Conservation (phyloP, 805 yeast genomes). For the Candida silvicultrix region DNA sequence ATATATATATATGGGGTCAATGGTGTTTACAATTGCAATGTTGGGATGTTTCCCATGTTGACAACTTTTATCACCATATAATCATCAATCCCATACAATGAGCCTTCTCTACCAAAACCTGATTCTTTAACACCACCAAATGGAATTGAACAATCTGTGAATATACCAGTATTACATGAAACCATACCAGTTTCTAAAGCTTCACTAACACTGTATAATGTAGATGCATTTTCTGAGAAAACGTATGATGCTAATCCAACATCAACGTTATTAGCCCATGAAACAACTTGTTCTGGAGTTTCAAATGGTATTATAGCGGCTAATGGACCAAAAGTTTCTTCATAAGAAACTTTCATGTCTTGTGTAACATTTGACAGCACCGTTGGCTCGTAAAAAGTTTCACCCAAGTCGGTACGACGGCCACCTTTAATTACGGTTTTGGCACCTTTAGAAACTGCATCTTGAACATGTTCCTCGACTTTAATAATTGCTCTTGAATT, state of each 20-base stretch:
- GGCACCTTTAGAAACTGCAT: slow-evolving; percentile 53
- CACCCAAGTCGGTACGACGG: slow-evolving; percentile 40
- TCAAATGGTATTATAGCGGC: slow-evolving; percentile 51
- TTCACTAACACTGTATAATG: slow-evolving; percentile 46
- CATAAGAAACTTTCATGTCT: slow-evolving; percentile 42
- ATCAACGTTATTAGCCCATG: slow-evolving; percentile 46
- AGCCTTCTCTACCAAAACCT: slow-evolving; percentile 70
- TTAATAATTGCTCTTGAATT: slow-evolving; percentile 44
- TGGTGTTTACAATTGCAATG: slow-evolving; percentile 2
- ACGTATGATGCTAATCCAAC: slow-evolving; percentile 58
- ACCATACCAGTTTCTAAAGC: slow-evolving; percentile 63
- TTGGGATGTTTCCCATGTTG: slow-evolving; percentile 34
- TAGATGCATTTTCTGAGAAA: slow-evolving; percentile 45
- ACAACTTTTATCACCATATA: slow-evolving; percentile 47
- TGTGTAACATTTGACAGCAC: slow-evolving; percentile 45
- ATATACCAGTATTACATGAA: slow-evolving; percentile 51
- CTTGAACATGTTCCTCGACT: slow-evolving; percentile 46
- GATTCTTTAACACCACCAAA: slow-evolving; percentile 61
- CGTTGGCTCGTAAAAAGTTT: slow-evolving; percentile 48
- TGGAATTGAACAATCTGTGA: slow-evolving; percentile 51
- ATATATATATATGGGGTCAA: too few relatives aligned
- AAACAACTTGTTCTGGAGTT: slow-evolving; percentile 46
- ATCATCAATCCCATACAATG: slow-evolving; percentile 56
- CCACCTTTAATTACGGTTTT: slow-evolving; percentile 46
- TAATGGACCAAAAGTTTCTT: slow-evolving; percentile 64